A percentile compares a stretch with the other conserved stretches of the same genome.
These are phyloP conservation scores for Magnolia sinica DNA, from an alignment of 164 flowering plant species.

Conservation along the genomic window DNA sequence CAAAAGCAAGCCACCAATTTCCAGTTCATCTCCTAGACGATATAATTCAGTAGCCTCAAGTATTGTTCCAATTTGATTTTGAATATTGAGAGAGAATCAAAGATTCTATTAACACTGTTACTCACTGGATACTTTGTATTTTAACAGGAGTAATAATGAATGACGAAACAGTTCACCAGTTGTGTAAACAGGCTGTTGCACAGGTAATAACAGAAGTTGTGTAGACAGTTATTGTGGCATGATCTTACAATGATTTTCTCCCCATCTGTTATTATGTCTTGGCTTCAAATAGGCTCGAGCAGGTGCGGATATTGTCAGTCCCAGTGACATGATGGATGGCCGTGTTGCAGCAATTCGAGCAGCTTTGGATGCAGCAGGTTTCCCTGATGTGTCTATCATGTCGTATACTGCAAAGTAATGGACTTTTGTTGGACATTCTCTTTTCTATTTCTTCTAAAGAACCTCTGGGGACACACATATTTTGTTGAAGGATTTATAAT, in stretches of 20 bases:
- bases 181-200: constrained; percentile 92
- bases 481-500: neutral
- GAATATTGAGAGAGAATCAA: neutral
- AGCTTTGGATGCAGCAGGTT: constrained; percentile 90
- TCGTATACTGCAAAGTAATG: constrained; percentile 94
- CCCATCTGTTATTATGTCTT: neutral
- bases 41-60: too few relatives aligned
- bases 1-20: too few relatives aligned
- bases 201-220: constrained; percentile 52
- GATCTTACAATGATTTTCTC: neutral
- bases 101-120: neutral
- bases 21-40: too few relatives aligned
- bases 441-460: neutral
- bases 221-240: neutral
- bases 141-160: constrained; percentile 92
- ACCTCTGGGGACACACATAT: neutral
- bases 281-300: constrained; percentile 68
- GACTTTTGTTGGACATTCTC: neutral
- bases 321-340: constrained; percentile 99
- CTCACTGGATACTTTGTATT: neutral
- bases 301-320: constrained; percentile 97
- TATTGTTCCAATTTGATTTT: neutral
- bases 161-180: constrained; percentile 94
- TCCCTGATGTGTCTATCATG: constrained; percentile 91
- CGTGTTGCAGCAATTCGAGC: constrained; percentile 89